Conservation (phyloP, 2,329 filamentous ascomycete species). For the Diaporthe helianthi region DNA sequence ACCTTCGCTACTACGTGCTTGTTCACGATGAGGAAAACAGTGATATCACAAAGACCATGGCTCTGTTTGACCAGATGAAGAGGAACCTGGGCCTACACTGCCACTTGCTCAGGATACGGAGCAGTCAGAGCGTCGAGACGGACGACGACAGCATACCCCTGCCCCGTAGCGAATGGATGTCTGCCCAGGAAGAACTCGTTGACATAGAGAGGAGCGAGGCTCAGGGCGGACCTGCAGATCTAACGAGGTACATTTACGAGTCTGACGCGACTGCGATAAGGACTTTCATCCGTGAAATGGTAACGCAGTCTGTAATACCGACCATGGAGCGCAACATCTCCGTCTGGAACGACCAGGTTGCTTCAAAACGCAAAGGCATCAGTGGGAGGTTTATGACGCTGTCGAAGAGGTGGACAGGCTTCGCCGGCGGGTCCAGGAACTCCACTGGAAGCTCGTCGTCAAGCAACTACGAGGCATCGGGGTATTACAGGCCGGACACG, state of each 20-base stretch:
- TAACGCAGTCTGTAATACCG: conserved; percentile 91
- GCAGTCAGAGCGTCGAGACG: conserved; percentile 82
- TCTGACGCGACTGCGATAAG: conserved; percentile 88
- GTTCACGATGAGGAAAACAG: conserved; percentile 96
- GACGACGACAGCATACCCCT: conserved; percentile 90
- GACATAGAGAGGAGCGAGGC: conserved; percentile 73
- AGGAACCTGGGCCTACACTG: conserved; percentile 96
- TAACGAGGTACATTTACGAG: conserved; percentile 84
- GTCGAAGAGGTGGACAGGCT: conserved; percentile 87
- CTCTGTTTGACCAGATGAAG: conserved; percentile 98
- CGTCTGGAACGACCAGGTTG: conserved; percentile 96
- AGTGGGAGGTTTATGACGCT: conserved; percentile 94
- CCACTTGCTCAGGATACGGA: conserved; percentile 85
- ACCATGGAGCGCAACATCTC: conserved; percentile 94
- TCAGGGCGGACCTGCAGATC: conserved; percentile 74
- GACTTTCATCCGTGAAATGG: conserved; percentile 91
- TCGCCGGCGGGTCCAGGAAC: conserved; percentile 71
- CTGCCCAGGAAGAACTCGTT: conserved; percentile 82
- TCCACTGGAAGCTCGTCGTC: conserved; percentile 60
- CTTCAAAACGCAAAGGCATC: conserved; percentile 85
- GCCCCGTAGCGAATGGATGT: conserved; percentile 86
- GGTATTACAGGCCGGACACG: conserved; percentile 83
- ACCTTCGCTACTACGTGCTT: conserved; percentile 92
- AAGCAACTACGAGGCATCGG: conserved; percentile 80
- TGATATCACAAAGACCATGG: conserved; percentile 88